These are phyloP conservation scores for Fusarium liriodendri DNA, from an alignment of 2,329 filamentous ascomycete species.

Conservation along the genomic window DNA sequence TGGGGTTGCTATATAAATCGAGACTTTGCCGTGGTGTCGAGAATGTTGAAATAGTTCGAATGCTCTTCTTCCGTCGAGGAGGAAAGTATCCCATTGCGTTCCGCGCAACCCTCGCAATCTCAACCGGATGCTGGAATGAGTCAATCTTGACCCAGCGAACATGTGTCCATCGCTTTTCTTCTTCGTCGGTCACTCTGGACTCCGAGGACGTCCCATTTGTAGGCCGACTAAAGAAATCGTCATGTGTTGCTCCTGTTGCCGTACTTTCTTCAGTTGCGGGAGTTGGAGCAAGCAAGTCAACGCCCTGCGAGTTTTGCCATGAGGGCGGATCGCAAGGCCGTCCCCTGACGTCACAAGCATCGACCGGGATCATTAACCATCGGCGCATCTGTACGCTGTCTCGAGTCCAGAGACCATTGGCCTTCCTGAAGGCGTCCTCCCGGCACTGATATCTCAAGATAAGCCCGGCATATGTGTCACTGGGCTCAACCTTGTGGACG, in stretches of 20 bases:
- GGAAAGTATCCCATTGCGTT: slow-evolving; percentile 91
- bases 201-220: slow-evolving; percentile 48
- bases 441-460: slow-evolving; percentile 91
- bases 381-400: slow-evolving; percentile 89
- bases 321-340: slow-evolving; percentile 70
- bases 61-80: slow-evolving; percentile 87
- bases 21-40: slow-evolving; percentile 76
- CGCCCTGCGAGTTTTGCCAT: slow-evolving; percentile 51
- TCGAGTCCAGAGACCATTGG: slow-evolving; percentile 94
- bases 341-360: slow-evolving; percentile 87
- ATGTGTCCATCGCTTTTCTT: slow-evolving; percentile 83
- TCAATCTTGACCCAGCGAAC: slow-evolving; percentile 90
- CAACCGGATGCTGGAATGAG: slow-evolving; percentile 74
- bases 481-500: slow-evolving; percentile 83
- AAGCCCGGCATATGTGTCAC: slow-evolving; percentile 91
- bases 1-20: slow-evolving; percentile 63
- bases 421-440: slow-evolving; percentile 83
- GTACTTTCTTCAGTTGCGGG: slow-evolving; percentile 49
- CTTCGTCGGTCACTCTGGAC: slow-evolving; percentile 48
- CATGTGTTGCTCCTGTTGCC: slow-evolving; percentile 45
- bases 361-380: slow-evolving; percentile 85
- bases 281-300: slow-evolving; percentile 65
- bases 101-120: slow-evolving; percentile 86
- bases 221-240: slow-evolving; percentile 56
- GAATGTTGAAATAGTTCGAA: slow-evolving; percentile 71